Conservation (phyloP, 345 rosid species). For the Chamaenerion angustifolium region DNA sequence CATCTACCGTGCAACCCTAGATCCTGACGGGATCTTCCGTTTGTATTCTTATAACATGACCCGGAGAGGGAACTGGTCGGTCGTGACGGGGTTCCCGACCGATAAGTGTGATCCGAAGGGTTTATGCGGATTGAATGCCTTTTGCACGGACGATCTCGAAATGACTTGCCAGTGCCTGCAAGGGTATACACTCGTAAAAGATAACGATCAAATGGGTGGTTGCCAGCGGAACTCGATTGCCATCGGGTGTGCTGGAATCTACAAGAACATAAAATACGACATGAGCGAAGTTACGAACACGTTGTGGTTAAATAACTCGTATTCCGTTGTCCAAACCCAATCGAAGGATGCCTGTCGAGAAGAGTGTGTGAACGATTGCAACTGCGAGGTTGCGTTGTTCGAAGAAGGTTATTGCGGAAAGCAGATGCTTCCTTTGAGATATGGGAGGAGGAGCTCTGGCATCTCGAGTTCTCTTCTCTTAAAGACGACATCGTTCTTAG, state of each 20-base stretch:
- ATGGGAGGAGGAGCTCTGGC: no score
- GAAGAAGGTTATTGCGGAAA: constrained; percentile 1
- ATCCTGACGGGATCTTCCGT: constrained; percentile 9
- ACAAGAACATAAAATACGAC: background rate
- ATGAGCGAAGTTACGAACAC: background rate
- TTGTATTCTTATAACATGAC: constrained; percentile 1
- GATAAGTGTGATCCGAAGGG: constrained; percentile 12
- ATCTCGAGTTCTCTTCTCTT: no score
- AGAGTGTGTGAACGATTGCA: constrained; percentile 12
- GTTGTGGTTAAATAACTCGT: constrained; percentile 3
- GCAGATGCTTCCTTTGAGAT: constrained; percentile 13
- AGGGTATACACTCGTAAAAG: constrained; percentile 6
- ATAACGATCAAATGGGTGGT: background rate
- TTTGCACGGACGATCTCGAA: constrained; percentile 6
- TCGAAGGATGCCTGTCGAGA: background rate
- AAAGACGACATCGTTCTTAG: constrained; percentile 1
- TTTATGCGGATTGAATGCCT: constrained; percentile 15
- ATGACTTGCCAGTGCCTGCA: constrained; percentile 10
- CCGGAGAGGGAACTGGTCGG: background rate
- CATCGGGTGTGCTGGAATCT: constrained; percentile 1
- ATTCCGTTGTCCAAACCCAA: background rate
- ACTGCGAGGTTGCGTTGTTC: constrained; percentile 10
- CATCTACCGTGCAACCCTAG: background rate
- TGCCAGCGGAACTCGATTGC: constrained; percentile 7
- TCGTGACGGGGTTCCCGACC: background rate